A percentile compares a stretch with the other conserved stretches of the same genome.
These are phyloP conservation scores for Macrolepiota dolichaula DNA, from an alignment of 768 basidiomycete species.

Conservation along the genomic window DNA sequence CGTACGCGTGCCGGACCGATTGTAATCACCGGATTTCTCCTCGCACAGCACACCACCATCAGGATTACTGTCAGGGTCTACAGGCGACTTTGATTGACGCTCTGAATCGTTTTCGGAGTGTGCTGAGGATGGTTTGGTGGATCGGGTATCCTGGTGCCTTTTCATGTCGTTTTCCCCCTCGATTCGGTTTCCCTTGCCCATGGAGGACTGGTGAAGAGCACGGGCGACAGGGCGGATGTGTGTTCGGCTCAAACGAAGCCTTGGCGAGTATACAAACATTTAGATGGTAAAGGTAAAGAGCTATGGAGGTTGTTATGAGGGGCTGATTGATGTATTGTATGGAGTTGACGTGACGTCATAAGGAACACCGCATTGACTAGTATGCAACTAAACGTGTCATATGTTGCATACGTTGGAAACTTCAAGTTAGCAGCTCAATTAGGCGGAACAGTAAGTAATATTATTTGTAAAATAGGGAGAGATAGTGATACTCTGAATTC, in stretches of 20 bases:
- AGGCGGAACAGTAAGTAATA: too few species aligned
- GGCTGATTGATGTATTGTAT: background rate
- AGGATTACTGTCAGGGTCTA: conserved; percentile 8
- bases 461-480: too few species aligned
- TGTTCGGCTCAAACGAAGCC: background rate
- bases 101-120: background rate
- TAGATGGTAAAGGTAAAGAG: background rate
- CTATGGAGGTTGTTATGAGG: background rate
- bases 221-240: background rate
- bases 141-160: background rate
- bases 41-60: background rate
- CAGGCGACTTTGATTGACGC: background rate
- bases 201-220: background rate
- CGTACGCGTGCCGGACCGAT: conserved; percentile 3
- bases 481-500: background rate
- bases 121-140: background rate
- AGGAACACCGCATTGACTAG: background rate
- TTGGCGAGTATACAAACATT: background rate
- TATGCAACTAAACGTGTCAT: background rate
- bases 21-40: background rate
- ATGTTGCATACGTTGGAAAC: background rate
- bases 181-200: background rate
- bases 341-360: background rate
- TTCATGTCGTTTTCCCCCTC: background rate
- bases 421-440: background rate